Evolutionary conservation across 202 grass and related monocot genomes (phyloP).

Genomic region (Hordeum pubiflorum): DNA sequence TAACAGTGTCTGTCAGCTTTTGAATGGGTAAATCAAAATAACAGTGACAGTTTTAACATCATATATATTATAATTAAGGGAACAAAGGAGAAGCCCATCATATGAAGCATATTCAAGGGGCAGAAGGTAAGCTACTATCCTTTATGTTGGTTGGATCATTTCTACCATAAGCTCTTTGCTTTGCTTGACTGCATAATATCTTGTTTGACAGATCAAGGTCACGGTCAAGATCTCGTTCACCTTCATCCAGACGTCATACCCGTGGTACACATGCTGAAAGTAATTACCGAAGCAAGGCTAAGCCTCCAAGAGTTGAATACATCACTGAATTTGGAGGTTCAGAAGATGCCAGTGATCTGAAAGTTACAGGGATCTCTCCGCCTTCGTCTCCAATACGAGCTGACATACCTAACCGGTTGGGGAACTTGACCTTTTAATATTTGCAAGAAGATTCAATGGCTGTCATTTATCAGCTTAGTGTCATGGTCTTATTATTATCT

Average conservation of each 20-base stretch:
- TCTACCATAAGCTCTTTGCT: neutral
- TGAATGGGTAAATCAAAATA: neutral
- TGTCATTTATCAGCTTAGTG: conserved; percentile 47
- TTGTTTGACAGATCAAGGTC: conserved; percentile 56
- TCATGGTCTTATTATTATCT: conserved; percentile 27
- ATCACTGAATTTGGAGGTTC: conserved; percentile 97
- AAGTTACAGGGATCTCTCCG: conserved; percentile 73
- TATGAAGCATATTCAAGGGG: conserved; percentile 93
- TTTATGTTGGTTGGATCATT: neutral
- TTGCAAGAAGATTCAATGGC: conserved; percentile 77
- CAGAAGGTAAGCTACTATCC: conserved; percentile 57
- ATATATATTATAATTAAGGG: conserved; percentile 45
- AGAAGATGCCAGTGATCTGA: conserved; percentile 41
- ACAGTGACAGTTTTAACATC: neutral
- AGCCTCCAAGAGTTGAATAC: conserved; percentile 78
- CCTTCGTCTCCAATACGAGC: conserved; percentile 89
- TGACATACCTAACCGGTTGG: conserved; percentile 71
- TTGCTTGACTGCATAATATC: conserved; percentile 10
- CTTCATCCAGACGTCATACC: conserved; percentile 58
- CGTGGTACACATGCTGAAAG: conserved; percentile 55
- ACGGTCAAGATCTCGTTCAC: conserved; percentile 67
- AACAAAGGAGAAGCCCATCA: conserved; percentile 80
- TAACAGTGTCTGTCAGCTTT: conserved; percentile 28
- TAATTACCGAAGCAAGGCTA: conserved; percentile 67
- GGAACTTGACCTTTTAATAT: conserved; percentile 85